phyloP scores from a whole-genome alignment of 257 asterid species.

The Jaltomata sinuosa region DNA sequence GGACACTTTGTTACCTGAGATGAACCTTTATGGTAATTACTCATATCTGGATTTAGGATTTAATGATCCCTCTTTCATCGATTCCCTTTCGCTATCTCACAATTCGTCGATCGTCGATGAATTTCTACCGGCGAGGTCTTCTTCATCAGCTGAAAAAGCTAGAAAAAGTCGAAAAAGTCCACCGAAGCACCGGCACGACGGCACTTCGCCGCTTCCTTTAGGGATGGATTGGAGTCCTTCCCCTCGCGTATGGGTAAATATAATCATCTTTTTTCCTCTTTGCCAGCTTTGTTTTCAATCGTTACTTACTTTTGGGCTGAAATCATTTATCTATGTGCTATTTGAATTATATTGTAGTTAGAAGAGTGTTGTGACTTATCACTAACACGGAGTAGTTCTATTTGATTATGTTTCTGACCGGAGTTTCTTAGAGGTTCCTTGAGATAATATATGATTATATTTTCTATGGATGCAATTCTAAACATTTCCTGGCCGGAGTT shows the following conservation, averaged over 20 bases:
- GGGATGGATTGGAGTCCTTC: conserved; percentile 91
- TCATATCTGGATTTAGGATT: conserved; percentile 40
- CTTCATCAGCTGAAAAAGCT: conserved; percentile 21
- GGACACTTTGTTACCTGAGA: conserved; percentile 4
- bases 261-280: neutral
- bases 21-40: conserved; percentile 45
- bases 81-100: conserved; percentile 35
- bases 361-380: neutral
- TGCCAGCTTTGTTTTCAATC: neutral
- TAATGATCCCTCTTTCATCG: conserved; percentile 36
- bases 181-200: conserved; percentile 58
- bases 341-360: neutral
- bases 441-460: neutral
- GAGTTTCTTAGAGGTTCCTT: neutral
- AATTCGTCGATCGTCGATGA: conserved; percentile 7
- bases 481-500: neutral
- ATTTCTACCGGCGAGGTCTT: conserved; percentile 15
- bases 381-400: neutral
- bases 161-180: conserved; percentile 21
- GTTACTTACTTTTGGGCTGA: neutral
- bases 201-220: conserved; percentile 71
- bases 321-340: neutral
- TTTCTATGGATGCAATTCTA: neutral
- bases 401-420: neutral
- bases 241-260: conserved; percentile 53